A percentile compares a stretch with the other conserved stretches of the same genome.
Conservation (phyloP, 2,329 filamentous ascomycete species). For the Nothophoma quercina region DNA sequence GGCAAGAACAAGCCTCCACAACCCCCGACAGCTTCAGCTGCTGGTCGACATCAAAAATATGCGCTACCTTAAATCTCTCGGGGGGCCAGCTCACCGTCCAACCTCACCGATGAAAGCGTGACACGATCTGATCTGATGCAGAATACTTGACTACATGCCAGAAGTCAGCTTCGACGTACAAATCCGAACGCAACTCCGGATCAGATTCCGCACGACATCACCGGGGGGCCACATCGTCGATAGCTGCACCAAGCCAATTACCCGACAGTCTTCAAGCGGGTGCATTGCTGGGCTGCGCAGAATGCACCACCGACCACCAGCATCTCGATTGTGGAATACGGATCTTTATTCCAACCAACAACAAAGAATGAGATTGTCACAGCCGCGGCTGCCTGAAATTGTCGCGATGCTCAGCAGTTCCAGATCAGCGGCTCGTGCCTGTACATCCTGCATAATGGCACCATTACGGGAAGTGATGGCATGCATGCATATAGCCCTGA, state of each 20-base stretch:
- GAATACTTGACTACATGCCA: conserved; percentile 6
- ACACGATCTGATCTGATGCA: conserved; percentile 27
- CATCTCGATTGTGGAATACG: background rate
- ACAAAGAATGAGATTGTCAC: background rate
- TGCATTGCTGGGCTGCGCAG: background rate
- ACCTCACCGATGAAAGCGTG: conserved; percentile 29
- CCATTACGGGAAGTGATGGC: background rate
- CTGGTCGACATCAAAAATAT: background rate
- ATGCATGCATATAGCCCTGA: conserved; percentile 1
- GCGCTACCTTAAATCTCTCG: background rate
- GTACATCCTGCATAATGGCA: conserved; percentile 5
- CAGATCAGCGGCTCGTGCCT: conserved; percentile 10
- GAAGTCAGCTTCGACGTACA: conserved; percentile 14
- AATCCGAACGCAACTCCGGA: background rate
- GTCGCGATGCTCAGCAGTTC: background rate
- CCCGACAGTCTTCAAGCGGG: background rate
- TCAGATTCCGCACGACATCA: background rate
- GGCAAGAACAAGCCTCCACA: background rate
- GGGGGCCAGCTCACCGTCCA: conserved; percentile 20
- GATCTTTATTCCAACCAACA: background rate
- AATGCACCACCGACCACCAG: background rate
- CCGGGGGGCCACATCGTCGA: background rate
- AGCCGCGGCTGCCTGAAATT: background rate
- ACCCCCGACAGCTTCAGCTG: background rate
- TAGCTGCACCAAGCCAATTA: background rate